A percentile compares a stretch with the other conserved stretches of the same genome.
These are phyloP conservation scores for Podospora anserina DNA, from an alignment of 495 filamentous ascomycete species.

Conservation along the genomic window DNA sequence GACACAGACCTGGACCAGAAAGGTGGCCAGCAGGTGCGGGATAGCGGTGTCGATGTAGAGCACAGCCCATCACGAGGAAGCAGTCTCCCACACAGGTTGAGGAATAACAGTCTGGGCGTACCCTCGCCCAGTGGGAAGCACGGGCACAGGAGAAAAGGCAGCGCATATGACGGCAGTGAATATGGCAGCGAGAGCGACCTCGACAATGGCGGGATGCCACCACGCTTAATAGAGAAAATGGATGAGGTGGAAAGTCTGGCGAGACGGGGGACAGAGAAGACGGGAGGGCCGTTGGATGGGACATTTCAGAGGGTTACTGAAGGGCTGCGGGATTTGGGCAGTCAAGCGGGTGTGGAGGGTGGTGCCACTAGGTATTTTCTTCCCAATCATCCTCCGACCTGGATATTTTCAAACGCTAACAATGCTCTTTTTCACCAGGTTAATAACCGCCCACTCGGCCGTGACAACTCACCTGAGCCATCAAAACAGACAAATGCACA, in stretches of 20 bases:
- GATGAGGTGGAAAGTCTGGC: conserved; percentile 73
- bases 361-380: conserved; percentile 67
- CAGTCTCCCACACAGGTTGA: conserved; percentile 6
- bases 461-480: conserved; percentile 79
- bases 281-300: conserved; percentile 63
- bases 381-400: background rate
- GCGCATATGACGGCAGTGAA: conserved; percentile 59
- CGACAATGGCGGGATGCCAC: conserved; percentile 65
- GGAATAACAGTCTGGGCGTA: conserved; percentile 36
- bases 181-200: conserved; percentile 72
- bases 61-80: conserved; percentile 28
- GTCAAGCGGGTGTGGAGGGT: conserved; percentile 77
- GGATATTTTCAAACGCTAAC: background rate
- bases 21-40: conserved; percentile 30
- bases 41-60: conserved; percentile 47
- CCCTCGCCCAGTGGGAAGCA: conserved; percentile 35
- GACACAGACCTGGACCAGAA: conserved; percentile 9
- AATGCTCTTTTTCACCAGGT: conserved; percentile 43
- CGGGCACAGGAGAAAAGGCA: conserved; percentile 43
- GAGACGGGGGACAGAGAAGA: conserved; percentile 67
- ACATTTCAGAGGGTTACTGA: conserved; percentile 70
- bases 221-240: conserved; percentile 69
- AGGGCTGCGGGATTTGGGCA: conserved; percentile 70
- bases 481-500: conserved; percentile 78
- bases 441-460: conserved; percentile 84